phyloP scores from a whole-genome alignment of 176 grass and related monocot species.

The Aegilops bicornis region DNA sequence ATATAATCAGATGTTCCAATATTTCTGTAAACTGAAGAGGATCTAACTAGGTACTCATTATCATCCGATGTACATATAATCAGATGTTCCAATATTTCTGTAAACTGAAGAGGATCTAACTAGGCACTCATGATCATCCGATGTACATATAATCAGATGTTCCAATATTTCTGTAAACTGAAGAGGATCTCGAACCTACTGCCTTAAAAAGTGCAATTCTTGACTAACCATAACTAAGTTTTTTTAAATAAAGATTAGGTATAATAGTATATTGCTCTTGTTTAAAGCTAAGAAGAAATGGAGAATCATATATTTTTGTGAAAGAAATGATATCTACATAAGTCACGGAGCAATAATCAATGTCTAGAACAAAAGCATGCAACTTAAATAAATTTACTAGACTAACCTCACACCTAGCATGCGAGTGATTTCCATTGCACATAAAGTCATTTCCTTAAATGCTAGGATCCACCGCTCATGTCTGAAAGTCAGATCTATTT shows the following conservation, averaged over 20 bases:
- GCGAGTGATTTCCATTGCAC: not conserved
- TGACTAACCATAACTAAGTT: not conserved
- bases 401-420: not conserved
- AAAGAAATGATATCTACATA: too few species aligned
- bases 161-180: conserved; percentile 15
- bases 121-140: not conserved
- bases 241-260: too few species aligned
- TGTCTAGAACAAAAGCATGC: not conserved
- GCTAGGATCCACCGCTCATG: not conserved
- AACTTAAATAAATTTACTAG: not conserved
- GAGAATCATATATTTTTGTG: too few species aligned
- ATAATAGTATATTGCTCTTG: too few species aligned
- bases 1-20: conserved; percentile 30
- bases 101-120: conserved; percentile 16
- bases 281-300: too few species aligned
- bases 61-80: conserved; percentile 22
- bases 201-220: conserved; percentile 12
- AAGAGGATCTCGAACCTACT: conserved; percentile 17
- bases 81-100: conserved; percentile 25
- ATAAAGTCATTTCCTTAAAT: not conserved
- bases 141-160: conserved; percentile 23
- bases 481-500: not conserved
- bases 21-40: conserved; percentile 1
- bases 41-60: too few species aligned
- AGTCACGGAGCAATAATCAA: not conserved